Base-by-base conservation (phyloP, 768 basidiomycete genomes). In the Suillus brevipes region DNA sequence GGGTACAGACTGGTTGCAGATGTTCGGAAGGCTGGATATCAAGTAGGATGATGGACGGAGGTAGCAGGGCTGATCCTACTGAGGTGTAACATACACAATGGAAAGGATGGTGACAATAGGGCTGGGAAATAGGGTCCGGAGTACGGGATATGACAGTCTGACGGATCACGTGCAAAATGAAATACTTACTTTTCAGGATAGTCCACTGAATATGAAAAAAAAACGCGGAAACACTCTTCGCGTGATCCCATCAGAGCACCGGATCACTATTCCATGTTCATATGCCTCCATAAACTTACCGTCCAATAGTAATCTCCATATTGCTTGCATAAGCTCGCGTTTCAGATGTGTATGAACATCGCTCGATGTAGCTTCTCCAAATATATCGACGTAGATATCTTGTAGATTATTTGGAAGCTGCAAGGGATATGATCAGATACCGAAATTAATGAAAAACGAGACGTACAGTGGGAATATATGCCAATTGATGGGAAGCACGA, bases 401-500 rank as follows among this genome's bases (percentile, higher is more conserved):
- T 60, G 59, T 25, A 60, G 7, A 28, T 60, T 31, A 10, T 60
- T 37, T 0, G 40, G 59, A 42, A 60, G 59, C 59, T 60, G 59
- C 28, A 28, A 18, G 16, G 23, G 9, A 45, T 4, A 10, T n/a
- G 12, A 4, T 47, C 0, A 47, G 45, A 78, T 70, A 6, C 70
- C 67, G 3, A 71, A 45, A 16, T 78, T 61, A 47, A n/a, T 47
- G 0, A 61, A 57, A 1, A 76, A 42, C 73, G 45, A 75, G 68
- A 53, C 66, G 65, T 3, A 82, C 49, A 8, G 73, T 74, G 0
- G 56, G 40, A 0, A 83, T 70, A 13, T 69, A 62, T 47, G 79
- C 78, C 78, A 71, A 80, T 79, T 4, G 74, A 61, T 14, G 77
- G 62, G 2, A 78, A 60, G 38, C 67, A 74, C 2, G 68, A 59